Evolutionary conservation across 441 rosid genomes (phyloP).

Genomic region (Pelargonium fulgidum): DNA sequence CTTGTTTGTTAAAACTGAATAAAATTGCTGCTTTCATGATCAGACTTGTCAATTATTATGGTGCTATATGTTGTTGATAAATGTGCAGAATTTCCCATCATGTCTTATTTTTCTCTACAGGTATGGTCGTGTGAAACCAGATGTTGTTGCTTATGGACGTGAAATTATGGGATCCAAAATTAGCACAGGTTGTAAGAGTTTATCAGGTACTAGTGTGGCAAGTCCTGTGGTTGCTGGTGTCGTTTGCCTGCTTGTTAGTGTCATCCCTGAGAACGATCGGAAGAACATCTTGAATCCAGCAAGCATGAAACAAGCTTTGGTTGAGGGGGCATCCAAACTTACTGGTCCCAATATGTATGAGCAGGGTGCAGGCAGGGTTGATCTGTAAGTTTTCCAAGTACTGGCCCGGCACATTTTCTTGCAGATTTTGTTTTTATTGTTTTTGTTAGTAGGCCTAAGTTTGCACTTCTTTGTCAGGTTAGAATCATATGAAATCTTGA

Average conservation of each 20-base stretch:
- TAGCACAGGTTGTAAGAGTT: conserved; percentile 92
- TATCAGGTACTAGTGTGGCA: conserved; percentile 97
- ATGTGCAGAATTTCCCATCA: not conserved
- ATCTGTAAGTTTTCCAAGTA: conserved; percentile 54
- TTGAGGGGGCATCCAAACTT: conserved; percentile 98
- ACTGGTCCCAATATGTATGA: conserved; percentile 92
- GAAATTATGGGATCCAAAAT: conserved; percentile 98
- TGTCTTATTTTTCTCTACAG: conserved; percentile 32
- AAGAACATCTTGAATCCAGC: conserved; percentile 82
- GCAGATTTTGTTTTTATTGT: conserved; percentile 10
- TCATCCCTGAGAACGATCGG: conserved; percentile 64
- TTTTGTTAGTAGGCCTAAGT: conserved; percentile 26
- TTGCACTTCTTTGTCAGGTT: conserved; percentile 53
- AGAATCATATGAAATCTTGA: conserved; percentile 90
- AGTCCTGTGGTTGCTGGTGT: conserved; percentile 99
- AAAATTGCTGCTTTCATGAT: too few species aligned
- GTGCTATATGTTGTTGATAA: not conserved
- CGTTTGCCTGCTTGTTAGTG: conserved; percentile 88
- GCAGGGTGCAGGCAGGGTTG: conserved; percentile 97
- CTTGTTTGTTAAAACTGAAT: too few species aligned
- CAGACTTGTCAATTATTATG: too few species aligned
- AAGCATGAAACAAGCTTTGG: conserved; percentile 97
- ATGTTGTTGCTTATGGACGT: conserved; percentile 94
- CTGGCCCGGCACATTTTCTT: conserved; percentile 9
- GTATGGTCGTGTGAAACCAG: conserved; percentile 95